Conservation (phyloP, 106 monocot genomes). For the Apostasia ramifera region DNA sequence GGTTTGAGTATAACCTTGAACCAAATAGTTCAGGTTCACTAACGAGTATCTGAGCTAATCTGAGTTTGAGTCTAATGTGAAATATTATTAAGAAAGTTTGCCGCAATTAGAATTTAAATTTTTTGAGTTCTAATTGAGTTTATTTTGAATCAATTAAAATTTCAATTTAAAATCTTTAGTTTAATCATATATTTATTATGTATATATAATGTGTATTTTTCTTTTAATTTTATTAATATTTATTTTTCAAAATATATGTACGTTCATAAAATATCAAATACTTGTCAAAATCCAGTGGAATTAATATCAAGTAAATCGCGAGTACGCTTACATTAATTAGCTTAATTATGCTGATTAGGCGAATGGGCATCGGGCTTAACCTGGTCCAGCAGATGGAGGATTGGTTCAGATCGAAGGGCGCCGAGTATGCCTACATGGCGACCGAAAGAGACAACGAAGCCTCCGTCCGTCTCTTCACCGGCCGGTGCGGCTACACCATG, state of each 20-base stretch:
- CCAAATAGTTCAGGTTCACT: neutral
- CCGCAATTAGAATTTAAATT: too few relatives aligned
- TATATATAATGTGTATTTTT: too few relatives aligned
- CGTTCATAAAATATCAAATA: neutral
- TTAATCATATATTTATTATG: too few relatives aligned
- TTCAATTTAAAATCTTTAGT: too few relatives aligned
- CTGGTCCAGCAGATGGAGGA: constrained; percentile 53
- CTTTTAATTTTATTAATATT: too few relatives aligned
- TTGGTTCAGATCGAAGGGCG: constrained; percentile 63
- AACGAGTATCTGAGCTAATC: too few relatives aligned
- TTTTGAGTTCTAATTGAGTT: too few relatives aligned
- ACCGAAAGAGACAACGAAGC: constrained; percentile 59
- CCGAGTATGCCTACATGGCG: constrained; percentile 84
- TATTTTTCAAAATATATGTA: neutral
- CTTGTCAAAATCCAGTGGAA: too few relatives aligned
- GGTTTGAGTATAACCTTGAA: neutral
- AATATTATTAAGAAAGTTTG: too few relatives aligned
- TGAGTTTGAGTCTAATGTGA: too few relatives aligned
- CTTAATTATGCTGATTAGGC: constrained; percentile 16
- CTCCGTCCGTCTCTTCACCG: constrained; percentile 58
- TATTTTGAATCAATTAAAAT: too few relatives aligned
- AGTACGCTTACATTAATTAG: neutral
- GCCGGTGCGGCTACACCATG: constrained; percentile 55
- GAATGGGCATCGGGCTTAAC: constrained; percentile 48
- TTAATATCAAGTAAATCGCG: neutral